These are phyloP conservation scores for Cladophialophora chaetospira DNA, from an alignment of 2,329 filamentous ascomycete species.

Conservation along the genomic window DNA sequence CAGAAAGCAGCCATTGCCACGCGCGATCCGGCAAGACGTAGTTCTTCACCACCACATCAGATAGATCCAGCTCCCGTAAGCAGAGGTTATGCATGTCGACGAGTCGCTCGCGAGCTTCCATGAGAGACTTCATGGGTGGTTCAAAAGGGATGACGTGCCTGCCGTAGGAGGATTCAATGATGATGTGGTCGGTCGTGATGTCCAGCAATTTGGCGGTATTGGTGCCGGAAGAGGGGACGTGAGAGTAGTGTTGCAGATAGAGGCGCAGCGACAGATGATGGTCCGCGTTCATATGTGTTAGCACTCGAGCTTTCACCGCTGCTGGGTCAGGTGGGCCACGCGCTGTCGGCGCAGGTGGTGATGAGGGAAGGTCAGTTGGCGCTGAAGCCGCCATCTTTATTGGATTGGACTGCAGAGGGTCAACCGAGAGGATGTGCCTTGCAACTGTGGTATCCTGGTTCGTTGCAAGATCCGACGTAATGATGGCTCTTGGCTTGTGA, in stretches of 20 bases:
- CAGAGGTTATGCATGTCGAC: conserved; percentile 70
- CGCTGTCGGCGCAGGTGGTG: background rate
- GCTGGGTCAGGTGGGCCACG: conserved; percentile 18
- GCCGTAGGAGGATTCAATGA: conserved; percentile 56
- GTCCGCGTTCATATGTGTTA: conserved; percentile 84
- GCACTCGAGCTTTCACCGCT: conserved; percentile 55
- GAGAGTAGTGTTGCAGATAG: conserved; percentile 74
- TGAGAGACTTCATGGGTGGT: conserved; percentile 69
- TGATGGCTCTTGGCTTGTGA: too few relatives aligned
- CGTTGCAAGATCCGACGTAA: too few relatives aligned
- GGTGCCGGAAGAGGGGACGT: conserved; percentile 51
- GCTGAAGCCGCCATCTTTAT: background rate
- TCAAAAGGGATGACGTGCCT: conserved; percentile 61
- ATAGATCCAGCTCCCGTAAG: conserved; percentile 62
- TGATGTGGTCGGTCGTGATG: conserved; percentile 65
- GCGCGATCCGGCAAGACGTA: conserved; percentile 48
- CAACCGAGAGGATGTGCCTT: too few relatives aligned
- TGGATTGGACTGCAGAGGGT: too few relatives aligned
- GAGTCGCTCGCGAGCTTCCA: conserved; percentile 69
- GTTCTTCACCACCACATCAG: conserved; percentile 56
- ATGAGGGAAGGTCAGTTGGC: background rate
- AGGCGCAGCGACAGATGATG: conserved; percentile 73
- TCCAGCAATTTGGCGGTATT: conserved; percentile 62
- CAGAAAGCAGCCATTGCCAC: conserved; percentile 19
- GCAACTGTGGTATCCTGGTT: too few relatives aligned